A percentile compares a stretch with the other conserved stretches of the same genome.
These are phyloP conservation scores for Saccharata proteae DNA, from an alignment of 2,329 filamentous ascomycete species.

Conservation along the genomic window DNA sequence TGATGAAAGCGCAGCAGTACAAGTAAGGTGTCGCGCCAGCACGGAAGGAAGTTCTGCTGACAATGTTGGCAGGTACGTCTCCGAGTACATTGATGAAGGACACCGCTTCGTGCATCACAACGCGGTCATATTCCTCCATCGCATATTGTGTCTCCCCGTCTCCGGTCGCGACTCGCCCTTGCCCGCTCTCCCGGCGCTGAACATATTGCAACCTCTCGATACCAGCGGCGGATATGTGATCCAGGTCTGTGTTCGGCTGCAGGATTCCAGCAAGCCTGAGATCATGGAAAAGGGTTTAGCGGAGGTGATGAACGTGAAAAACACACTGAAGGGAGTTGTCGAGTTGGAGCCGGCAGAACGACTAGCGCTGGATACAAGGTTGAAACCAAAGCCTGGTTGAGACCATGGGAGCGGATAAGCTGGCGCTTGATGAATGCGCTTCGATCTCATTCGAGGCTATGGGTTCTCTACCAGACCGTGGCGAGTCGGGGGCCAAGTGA, in stretches of 20 bases:
- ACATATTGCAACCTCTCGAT: constrained; percentile 40
- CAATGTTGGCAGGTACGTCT: constrained; percentile 35
- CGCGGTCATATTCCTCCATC: constrained; percentile 44
- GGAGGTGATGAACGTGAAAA: constrained; percentile 43
- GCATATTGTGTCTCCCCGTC: constrained; percentile 37
- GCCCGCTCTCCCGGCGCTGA: constrained; percentile 29
- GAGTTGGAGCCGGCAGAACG: constrained; percentile 46
- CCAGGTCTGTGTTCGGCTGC: constrained; percentile 45
- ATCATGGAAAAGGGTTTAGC: constrained; percentile 42
- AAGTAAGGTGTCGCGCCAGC: constrained; percentile 24
- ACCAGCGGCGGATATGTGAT: constrained; percentile 45
- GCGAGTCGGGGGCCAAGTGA: too few relatives aligned
- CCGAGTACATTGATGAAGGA: constrained; percentile 45
- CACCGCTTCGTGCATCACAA: constrained; percentile 47
- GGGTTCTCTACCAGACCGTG: too few relatives aligned
- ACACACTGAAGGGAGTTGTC: constrained; percentile 44
- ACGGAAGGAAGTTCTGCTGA: constrained; percentile 2
- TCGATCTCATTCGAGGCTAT: too few relatives aligned
- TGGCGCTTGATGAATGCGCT: neutral
- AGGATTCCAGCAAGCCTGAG: constrained; percentile 42
- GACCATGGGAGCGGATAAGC: neutral
- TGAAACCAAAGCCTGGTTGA: constrained; percentile 32
- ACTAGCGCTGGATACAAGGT: constrained; percentile 46
- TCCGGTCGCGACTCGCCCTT: constrained; percentile 21
- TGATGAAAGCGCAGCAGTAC: constrained; percentile 42